Percentiles rank a stretch among this genome's conserved stretches.
Evolutionary conservation across 2,329 filamentous ascomycete species (phyloP).

Genomic region (Chalaropsis ovoidea): DNA sequence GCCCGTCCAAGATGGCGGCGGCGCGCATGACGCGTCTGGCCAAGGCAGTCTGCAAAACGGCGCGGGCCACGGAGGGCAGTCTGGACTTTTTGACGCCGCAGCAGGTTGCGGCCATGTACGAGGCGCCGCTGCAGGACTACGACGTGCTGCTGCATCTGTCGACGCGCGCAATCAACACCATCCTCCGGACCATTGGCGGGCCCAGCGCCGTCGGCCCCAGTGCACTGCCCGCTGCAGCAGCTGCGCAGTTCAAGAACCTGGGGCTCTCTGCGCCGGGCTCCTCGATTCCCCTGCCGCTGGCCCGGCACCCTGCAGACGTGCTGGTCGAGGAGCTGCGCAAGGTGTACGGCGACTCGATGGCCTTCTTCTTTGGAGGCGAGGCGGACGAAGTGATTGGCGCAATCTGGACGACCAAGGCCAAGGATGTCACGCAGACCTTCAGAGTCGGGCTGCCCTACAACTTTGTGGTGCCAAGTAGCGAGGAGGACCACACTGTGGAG

Average conservation of each 20-base stretch:
- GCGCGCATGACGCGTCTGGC: constrained; percentile 73
- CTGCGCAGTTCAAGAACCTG: constrained; percentile 61
- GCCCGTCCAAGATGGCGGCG: constrained; percentile 72
- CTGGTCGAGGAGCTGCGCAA: constrained; percentile 58
- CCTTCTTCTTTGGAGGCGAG: constrained; percentile 67
- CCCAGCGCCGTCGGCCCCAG: constrained; percentile 32
- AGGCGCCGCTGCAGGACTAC: constrained; percentile 63
- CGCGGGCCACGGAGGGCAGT: constrained; percentile 43
- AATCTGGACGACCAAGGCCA: constrained; percentile 49
- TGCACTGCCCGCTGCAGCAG: constrained; percentile 30
- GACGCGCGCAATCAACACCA: constrained; percentile 40
- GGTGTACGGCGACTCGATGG: constrained; percentile 56
- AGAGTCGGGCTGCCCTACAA: constrained; percentile 60
- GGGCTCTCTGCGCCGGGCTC: constrained; percentile 20
- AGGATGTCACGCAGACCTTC: constrained; percentile 45
- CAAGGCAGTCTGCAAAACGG: constrained; percentile 57
- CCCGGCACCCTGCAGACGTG: constrained; percentile 50
- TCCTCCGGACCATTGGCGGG: constrained; percentile 34
- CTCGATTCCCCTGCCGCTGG: constrained; percentile 41
- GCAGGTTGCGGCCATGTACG: constrained; percentile 48
- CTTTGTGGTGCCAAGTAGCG: constrained; percentile 35
- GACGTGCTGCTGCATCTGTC: constrained; percentile 74
- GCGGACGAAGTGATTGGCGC: constrained; percentile 47
- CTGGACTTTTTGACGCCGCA: constrained; percentile 41
- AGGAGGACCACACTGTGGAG: constrained; percentile 43